Conservation (phyloP, 108 stramenopile species). For the Skeletonema menzelii region DNA sequence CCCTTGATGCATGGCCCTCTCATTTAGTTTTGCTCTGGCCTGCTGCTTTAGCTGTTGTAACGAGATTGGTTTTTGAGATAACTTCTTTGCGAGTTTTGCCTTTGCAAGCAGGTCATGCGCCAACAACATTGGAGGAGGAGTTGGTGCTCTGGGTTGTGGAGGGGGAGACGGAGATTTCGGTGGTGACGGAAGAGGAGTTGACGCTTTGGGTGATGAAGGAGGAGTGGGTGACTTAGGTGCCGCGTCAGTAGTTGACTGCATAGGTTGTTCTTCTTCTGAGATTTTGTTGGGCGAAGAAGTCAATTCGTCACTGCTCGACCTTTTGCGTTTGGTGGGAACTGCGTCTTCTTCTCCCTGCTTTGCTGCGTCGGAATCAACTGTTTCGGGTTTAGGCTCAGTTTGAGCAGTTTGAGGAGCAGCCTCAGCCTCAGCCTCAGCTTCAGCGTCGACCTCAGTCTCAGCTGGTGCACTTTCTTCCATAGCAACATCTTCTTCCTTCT, state of each 20-base stretch:
- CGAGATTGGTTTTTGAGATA: slow-evolving; percentile 1
- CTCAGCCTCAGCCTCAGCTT: neutral
- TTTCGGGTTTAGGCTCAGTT: neutral
- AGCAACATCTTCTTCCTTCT: too few relatives aligned
- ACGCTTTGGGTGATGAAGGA: neutral
- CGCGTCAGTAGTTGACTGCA: neutral
- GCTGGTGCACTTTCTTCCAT: neutral
- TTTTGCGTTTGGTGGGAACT: neutral
- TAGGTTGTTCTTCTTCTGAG: neutral
- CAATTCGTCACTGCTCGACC: neutral
- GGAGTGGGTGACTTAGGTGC: neutral
- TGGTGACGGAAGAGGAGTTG: neutral
- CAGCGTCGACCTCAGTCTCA: neutral
- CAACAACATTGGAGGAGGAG: slow-evolving; percentile 2
- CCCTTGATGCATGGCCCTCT: neutral
- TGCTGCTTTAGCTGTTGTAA: slow-evolving; percentile 14
- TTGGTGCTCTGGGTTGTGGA: neutral
- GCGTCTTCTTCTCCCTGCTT: neutral
- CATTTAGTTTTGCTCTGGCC: slow-evolving; percentile 1
- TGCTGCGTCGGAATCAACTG: neutral
- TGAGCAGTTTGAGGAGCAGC: neutral
- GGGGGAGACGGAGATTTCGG: neutral
- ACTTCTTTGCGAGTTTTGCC: slow-evolving; percentile 9
- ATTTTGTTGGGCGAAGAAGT: neutral
- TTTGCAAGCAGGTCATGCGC: slow-evolving; percentile 1